Evolutionary conservation across 805 yeast species (phyloP), one percentile per base, ranked within the genome.

Genomic region (Komagataella kurtzmanii): DNA sequence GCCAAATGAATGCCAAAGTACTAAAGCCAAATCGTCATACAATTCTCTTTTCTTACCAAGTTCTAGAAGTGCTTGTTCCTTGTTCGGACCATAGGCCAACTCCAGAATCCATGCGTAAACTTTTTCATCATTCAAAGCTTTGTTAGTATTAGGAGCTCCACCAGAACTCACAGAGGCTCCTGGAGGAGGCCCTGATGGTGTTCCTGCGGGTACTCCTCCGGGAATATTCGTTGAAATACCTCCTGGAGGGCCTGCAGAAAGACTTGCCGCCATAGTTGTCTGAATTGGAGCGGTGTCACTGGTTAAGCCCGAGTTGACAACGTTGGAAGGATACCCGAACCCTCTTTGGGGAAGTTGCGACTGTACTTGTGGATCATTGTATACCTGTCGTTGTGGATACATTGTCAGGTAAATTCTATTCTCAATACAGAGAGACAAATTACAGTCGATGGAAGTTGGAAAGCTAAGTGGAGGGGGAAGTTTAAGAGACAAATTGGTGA

Each of bases 1-100:
- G 30, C 98, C 99, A 67, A 85, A 90, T 3, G 97, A 87, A 60
- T 91, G 83, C 99, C 99, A 91, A 53, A 91, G 70, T 4, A 91
- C 95, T 45, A 89, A 66, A 0, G 98, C 98, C 53, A 91, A 74
- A 64, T 91, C 98, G 53, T 89, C 97, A 62, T 87, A 91, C 61
- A 88, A 89, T 62, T 91, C 99, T 55, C 99, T 75, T 61, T 90
- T 90, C 63, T 93, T 88, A 7, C 98, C 97, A 47, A 91, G 72
- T 64, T 90, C 97, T 57, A 90, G 70, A 51, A 91, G 72, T 2
- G 99, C 98, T 61, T 91, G 88, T 61, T 93, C 99, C 59, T 95
- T 81, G 59, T 86, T 86, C 24, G 90, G 86, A 1, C 97, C 97
- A 54, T 88, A 83, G 44, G 88, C 88, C 50, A 91, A 73, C 65